Conservation (phyloP, 805 yeast species). For the Saccharomycopsis sp. region DNA sequence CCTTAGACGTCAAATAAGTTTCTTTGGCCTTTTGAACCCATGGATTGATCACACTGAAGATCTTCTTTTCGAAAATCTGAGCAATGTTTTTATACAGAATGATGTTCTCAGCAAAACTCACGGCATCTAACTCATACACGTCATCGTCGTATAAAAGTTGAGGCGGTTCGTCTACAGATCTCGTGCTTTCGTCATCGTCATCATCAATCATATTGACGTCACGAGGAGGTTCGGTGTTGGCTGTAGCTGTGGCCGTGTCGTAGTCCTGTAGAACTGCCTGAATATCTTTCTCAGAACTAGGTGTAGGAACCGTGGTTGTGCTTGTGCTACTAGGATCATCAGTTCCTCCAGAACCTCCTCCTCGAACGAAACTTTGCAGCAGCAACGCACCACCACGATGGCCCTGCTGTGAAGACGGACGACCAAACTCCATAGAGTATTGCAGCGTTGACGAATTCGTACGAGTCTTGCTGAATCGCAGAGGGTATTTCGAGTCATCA, state of each 20-base stretch:
- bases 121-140: slow-evolving; percentile 14
- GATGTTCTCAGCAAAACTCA: slow-evolving; percentile 17
- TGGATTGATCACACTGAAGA: slow-evolving; percentile 65
- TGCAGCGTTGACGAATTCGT: slow-evolving; percentile 50
- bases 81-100: slow-evolving; percentile 49
- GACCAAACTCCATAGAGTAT: slow-evolving; percentile 27
- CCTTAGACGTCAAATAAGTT: slow-evolving; percentile 57
- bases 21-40: slow-evolving; percentile 77
- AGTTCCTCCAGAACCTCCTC: too few species aligned
- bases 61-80: slow-evolving; percentile 60
- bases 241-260: not conserved
- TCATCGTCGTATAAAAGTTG: not conserved
- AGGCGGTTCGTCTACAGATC: not conserved
- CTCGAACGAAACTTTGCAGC: too few species aligned
- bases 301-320: too few species aligned
- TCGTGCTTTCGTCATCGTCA: not conserved
- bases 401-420: too few species aligned
- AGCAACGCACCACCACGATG: too few species aligned
- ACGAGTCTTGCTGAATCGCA: slow-evolving; percentile 43
- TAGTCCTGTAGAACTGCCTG: not conserved
- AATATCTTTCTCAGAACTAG: slow-evolving; percentile 4
- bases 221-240: not conserved
- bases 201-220: not conserved
- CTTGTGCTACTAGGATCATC: too few species aligned
- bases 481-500: not conserved